phyloP scores from a whole-genome alignment of 768 basidiomycete species.

The Saitozyma podzolica region DNA sequence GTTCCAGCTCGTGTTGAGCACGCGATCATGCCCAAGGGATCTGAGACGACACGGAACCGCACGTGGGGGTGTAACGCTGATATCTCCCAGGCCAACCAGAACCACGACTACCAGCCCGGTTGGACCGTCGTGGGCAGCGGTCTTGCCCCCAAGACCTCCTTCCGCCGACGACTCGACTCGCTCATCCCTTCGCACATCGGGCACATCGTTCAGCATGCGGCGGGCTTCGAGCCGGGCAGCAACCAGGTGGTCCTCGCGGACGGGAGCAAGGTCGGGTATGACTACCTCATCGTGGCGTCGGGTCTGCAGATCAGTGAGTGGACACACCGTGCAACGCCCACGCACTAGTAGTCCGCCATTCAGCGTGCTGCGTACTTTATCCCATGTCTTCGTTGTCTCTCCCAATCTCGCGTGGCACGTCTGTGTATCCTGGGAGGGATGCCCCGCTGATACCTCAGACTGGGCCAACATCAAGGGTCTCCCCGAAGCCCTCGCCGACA shows the following conservation, averaged over 20 bases:
- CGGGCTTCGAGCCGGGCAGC: constrained; percentile 70
- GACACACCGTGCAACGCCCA: not conserved
- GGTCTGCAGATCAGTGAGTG: constrained; percentile 72
- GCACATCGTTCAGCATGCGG: constrained; percentile 69
- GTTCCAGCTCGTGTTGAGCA: not conserved
- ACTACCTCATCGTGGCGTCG: constrained; percentile 81
- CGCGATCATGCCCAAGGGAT: not conserved
- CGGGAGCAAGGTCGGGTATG: constrained; percentile 74
- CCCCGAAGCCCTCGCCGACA: constrained; percentile 71
- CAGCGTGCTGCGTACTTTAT: too few relatives aligned
- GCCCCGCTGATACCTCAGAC: constrained; percentile 51
- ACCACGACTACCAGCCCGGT: constrained; percentile 90
- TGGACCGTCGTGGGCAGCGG: constrained; percentile 96
- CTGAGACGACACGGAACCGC: not conserved
- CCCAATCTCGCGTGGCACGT: too few relatives aligned
- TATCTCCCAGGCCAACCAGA: constrained; percentile 59
- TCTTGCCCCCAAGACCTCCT: constrained; percentile 64
- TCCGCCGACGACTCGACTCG: constrained; percentile 65
- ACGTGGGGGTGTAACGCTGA: not conserved
- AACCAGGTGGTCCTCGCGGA: constrained; percentile 72
- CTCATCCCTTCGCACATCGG: constrained; percentile 74
- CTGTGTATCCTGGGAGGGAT: too few relatives aligned
- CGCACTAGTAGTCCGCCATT: too few relatives aligned
- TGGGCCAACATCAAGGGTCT: constrained; percentile 75
- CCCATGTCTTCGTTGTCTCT: too few relatives aligned